Evolutionary conservation across 164 flowering plant genomes (phyloP), one percentile per base, ranked within the genome.

Genomic region (Malania oleifera): DNA sequence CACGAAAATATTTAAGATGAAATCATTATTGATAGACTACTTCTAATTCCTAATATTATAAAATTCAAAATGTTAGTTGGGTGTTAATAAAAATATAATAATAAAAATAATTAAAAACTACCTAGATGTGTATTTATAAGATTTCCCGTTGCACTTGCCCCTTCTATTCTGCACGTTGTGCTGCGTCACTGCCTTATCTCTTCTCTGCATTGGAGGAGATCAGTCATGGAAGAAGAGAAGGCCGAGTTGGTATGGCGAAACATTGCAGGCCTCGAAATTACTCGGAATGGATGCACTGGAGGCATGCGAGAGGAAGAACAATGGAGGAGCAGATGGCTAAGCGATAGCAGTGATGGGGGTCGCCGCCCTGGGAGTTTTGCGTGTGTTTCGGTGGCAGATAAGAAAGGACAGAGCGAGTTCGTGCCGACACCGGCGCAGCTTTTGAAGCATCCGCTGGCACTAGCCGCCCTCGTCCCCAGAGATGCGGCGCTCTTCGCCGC

Each of bases 401-500:
- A 66, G 74, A 62, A 58, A 22, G 78, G 75, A 14, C 70, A 50
- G 10, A 73, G 57, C 19, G 83, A 78, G 15, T 75, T 76, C 63
- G 40, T 27, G 15, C 93, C 86, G 2, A 68, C 81, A 0, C 0
- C 55, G 0, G 77, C 79, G 56, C 96, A 86, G 75, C 67, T 93
- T n/a, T 22, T 86, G 28, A 81, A 82, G 76, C 85, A 88, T 57
- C 99, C 97, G 0, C 63, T 93, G 54, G 96, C 91, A 5, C 17
- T 81, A 8, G 64, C 81, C 7, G 80, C 87, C 47, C 59, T 72
- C 49, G 81, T 93, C 22, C 97, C 99, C 45, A 78, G 66, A 64
- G 96, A 88, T 8, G 89, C 70, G 6, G 77, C 96, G 28, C 82
- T 93, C 27, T 93, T 90, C 55, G 76, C 75, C 4, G 95, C 97